phyloP scores from a whole-genome alignment of 108 stramenopile species.

The Fragilaria crotonensis region DNA sequence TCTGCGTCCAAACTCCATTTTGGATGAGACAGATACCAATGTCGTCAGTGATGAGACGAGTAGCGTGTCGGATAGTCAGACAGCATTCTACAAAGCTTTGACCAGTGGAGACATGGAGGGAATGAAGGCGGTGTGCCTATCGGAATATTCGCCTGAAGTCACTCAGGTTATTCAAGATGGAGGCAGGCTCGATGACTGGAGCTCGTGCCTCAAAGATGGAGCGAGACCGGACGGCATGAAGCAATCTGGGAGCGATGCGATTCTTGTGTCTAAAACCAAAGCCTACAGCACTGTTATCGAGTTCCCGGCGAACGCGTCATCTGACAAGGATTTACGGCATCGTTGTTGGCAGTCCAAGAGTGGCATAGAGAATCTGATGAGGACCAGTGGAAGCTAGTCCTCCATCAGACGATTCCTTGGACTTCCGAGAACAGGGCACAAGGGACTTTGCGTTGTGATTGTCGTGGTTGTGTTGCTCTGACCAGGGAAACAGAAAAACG shows the following conservation, averaged over 20 bases:
- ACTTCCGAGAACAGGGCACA: slow-evolving; percentile 48
- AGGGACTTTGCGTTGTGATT: slow-evolving; percentile 68
- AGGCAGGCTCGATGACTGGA: slow-evolving; percentile 68
- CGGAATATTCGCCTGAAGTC: slow-evolving; percentile 21
- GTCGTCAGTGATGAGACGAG: slow-evolving; percentile 8
- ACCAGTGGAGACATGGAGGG: slow-evolving; percentile 30
- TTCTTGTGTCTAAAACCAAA: slow-evolving; percentile 38
- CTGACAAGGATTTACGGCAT: slow-evolving; percentile 47
- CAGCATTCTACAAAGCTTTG: slow-evolving; percentile 52
- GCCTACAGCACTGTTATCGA: slow-evolving; percentile 69
- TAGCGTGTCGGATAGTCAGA: slow-evolving; percentile 26
- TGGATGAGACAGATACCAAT: slow-evolving; percentile 37
- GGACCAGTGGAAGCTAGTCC: slow-evolving; percentile 57
- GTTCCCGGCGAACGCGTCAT: slow-evolving; percentile 47
- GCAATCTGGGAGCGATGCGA: slow-evolving; percentile 50
- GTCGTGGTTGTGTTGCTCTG: slow-evolving; percentile 76
- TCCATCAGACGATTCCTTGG: slow-evolving; percentile 84
- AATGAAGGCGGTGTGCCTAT: slow-evolving; percentile 17
- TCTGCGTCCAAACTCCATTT: slow-evolving; percentile 46
- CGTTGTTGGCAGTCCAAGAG: slow-evolving; percentile 62
- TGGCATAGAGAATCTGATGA: slow-evolving; percentile 31
- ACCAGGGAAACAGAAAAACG: slow-evolving; percentile 35
- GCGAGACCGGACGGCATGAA: slow-evolving; percentile 64
- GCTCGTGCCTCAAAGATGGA: slow-evolving; percentile 51
- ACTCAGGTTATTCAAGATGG: slow-evolving; percentile 56